These are phyloP conservation scores for Xylaria flabelliformis DNA, from an alignment of 495 filamentous ascomycete genomes.

Conservation along the genomic window DNA sequence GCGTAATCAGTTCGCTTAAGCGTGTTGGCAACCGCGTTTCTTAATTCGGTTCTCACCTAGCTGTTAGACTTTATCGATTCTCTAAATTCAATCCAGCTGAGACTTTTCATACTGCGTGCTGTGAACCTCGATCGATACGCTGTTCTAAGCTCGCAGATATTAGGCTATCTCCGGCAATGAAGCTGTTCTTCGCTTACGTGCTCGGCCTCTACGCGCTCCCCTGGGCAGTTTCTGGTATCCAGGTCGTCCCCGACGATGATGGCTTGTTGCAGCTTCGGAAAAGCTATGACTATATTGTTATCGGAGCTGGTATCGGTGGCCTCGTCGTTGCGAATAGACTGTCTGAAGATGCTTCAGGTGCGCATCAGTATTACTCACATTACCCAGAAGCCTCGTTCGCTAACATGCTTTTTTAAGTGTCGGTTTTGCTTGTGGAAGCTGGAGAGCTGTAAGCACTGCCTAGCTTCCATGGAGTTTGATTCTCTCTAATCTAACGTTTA, in stretches of 20 bases:
- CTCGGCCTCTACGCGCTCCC: slow-evolving; percentile 28
- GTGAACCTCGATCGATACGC: no score
- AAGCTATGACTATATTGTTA: slow-evolving; percentile 58
- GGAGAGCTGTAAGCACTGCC: slow-evolving; percentile 44
- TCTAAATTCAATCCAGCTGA: not conserved
- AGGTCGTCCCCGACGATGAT: slow-evolving; percentile 20
- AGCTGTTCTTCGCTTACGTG: not conserved
- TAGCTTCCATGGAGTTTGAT: not conserved
- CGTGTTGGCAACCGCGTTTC: not conserved
- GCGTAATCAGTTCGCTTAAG: not conserved
- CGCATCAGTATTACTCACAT: not conserved
- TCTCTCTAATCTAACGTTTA: slow-evolving; percentile 18
- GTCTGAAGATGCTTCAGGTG: slow-evolving; percentile 50
- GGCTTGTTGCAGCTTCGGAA: slow-evolving; percentile 30
- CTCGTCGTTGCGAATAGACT: slow-evolving; percentile 61
- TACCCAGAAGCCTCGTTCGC: not conserved
- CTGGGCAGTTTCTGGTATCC: slow-evolving; percentile 20
- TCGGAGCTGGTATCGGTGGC: slow-evolving; percentile 62
- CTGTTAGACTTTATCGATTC: not conserved
- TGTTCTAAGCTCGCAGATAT: no score
- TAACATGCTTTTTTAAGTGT: slow-evolving; percentile 4
- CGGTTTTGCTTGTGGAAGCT: slow-evolving; percentile 51
- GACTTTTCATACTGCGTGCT: not conserved
- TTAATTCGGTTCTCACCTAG: not conserved
- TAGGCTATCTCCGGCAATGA: not conserved